Evolutionary conservation across 1,284 basidiomycete genomes (phyloP).

Genomic region (Trametes pubescens): DNA sequence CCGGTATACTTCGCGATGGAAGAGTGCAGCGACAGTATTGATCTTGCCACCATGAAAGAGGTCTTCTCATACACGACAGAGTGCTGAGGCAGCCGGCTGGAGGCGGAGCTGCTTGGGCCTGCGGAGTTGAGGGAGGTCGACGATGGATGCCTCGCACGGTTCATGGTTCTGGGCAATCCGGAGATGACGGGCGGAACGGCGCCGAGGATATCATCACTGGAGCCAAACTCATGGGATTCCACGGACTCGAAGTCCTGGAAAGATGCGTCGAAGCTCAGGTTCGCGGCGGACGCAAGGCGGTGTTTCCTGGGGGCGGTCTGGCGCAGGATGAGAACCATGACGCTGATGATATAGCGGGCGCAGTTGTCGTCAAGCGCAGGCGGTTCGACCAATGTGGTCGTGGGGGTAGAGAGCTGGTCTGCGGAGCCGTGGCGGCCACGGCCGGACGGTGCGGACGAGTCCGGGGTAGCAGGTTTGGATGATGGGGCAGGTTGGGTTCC

Average conservation of each 20-base stretch:
- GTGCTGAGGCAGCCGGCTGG: constrained; percentile 48
- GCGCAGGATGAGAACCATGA: constrained; percentile 84
- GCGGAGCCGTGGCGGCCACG: constrained; percentile 47
- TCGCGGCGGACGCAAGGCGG: constrained; percentile 69
- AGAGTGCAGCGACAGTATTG: constrained; percentile 62
- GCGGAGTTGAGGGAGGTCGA: constrained; percentile 55
- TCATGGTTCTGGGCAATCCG: constrained; percentile 33
- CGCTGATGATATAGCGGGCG: constrained; percentile 86
- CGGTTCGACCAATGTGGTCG: constrained; percentile 68
- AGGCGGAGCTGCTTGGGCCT: constrained; percentile 46
- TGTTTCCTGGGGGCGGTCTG: constrained; percentile 70
- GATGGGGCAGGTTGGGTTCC: constrained; percentile 47
- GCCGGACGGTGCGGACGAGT: constrained; percentile 40
- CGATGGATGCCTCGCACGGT: constrained; percentile 45
- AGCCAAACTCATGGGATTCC: constrained; percentile 49
- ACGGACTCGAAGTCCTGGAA: constrained; percentile 76
- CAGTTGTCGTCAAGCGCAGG: constrained; percentile 85
- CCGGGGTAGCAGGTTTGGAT: constrained; percentile 46
- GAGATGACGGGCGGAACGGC: constrained; percentile 30
- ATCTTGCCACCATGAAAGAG: constrained; percentile 66
- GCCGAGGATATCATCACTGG: constrained; percentile 17
- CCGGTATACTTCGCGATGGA: constrained; percentile 76
- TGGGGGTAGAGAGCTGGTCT: constrained; percentile 48
- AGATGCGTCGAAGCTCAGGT: constrained; percentile 68
- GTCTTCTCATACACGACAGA: constrained; percentile 71